These are phyloP conservation scores for Xenosphaeropsis pyriputrescens DNA, from an alignment of 2,329 filamentous ascomycete genomes.

Conservation along the genomic window DNA sequence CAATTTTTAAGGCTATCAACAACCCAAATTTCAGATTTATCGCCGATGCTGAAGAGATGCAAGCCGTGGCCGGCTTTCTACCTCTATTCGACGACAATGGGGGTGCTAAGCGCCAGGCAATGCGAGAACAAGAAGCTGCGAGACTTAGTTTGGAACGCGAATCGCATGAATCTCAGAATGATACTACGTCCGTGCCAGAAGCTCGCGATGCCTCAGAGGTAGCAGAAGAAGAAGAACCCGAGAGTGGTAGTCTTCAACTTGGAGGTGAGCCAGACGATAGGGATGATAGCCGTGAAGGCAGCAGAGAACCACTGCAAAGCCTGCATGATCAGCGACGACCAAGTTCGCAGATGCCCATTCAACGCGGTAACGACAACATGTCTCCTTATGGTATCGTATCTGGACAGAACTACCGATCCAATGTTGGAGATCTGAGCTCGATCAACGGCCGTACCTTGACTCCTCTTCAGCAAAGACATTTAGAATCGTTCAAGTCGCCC, in stretches of 20 bases:
- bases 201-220: constrained; percentile 21
- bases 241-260: constrained; percentile 72
- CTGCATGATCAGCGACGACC: constrained; percentile 46
- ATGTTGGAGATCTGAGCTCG: constrained; percentile 36
- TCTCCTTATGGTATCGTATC: constrained; percentile 36
- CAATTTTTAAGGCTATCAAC: constrained; percentile 28
- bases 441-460: constrained; percentile 61
- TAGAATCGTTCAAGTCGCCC: constrained; percentile 37
- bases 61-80: constrained; percentile 39
- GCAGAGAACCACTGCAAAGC: constrained; percentile 18
- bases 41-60: constrained; percentile 22
- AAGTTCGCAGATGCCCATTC: constrained; percentile 64
- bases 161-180: constrained; percentile 35
- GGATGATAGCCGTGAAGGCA: constrained; percentile 34
- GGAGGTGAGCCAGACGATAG: constrained; percentile 86
- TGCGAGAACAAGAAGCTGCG: constrained; percentile 54
- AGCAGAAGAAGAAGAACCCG: constrained; percentile 54
- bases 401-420: constrained; percentile 30
- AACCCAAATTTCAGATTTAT: constrained; percentile 30
- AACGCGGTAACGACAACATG: constrained; percentile 37
- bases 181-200: constrained; percentile 29
- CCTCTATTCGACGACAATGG: constrained; percentile 73
- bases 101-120: constrained; percentile 64
- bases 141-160: constrained; percentile 36
- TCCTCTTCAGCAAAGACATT: constrained; percentile 61